Conservation (phyloP, 139 green algal genomes). For the Chlamydomonas sp. region DNA sequence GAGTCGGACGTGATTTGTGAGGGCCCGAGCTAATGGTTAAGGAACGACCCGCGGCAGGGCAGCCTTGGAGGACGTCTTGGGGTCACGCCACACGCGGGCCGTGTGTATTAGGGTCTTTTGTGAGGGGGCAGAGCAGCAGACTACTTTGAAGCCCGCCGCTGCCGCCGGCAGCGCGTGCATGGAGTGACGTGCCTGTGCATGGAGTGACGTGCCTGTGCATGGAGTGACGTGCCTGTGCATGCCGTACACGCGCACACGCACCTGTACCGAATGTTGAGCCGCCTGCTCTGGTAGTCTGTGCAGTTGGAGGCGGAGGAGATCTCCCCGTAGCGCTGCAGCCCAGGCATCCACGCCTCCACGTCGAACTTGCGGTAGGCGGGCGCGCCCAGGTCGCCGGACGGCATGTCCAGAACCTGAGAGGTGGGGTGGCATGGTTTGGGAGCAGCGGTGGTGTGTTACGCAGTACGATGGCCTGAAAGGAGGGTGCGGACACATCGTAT, state of each 20-base stretch:
- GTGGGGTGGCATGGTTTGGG: neutral
- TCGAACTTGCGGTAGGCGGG: slow-evolving; percentile 98
- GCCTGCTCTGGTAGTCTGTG: slow-evolving; percentile 97
- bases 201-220: neutral
- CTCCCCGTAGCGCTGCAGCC: slow-evolving; percentile 94
- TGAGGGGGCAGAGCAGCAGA: no score
- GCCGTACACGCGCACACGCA: neutral
- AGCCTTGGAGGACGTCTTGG: no score
- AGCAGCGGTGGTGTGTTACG: neutral
- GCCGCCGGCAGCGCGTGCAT: neutral
- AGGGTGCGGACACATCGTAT: no score
- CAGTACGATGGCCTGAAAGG: neutral
- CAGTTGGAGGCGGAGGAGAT: slow-evolving; percentile 97
- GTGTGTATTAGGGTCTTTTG: no score
- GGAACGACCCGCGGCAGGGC: no score
- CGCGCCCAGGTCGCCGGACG: slow-evolving; percentile 92
- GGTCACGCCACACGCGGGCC: no score
- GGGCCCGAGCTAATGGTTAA: no score
- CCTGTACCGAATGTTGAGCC: slow-evolving; percentile 87
- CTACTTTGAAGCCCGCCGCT: no score
- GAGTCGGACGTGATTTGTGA: no score
- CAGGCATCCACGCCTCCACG: slow-evolving; percentile 99
- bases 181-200: neutral
- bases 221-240: neutral
- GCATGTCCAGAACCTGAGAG: slow-evolving; percentile 93